These are phyloP conservation scores for Globisporangium irregulare DNA, from an alignment of 352 stramenopile genomes.

Conservation along the genomic window DNA sequence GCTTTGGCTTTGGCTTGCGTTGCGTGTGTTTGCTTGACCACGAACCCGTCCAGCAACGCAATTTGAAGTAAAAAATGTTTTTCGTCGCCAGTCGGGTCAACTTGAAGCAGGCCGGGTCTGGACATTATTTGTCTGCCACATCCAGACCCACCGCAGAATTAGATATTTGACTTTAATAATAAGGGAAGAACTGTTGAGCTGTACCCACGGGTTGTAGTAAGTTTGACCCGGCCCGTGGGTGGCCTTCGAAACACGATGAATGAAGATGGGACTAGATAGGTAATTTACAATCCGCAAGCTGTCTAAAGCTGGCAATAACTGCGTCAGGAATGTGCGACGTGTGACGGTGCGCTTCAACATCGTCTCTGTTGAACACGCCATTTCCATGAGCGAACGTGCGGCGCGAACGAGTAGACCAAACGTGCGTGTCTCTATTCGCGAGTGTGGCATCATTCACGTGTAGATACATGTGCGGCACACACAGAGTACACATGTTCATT, in stretches of 20 bases:
- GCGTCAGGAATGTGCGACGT: neutral
- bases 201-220: neutral
- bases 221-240: neutral
- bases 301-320: neutral
- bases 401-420: neutral
- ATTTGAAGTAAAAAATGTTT: neutral
- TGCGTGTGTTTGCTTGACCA: neutral
- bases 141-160: neutral
- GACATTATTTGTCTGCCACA: neutral
- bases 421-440: neutral
- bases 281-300: neutral
- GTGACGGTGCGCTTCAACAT: neutral
- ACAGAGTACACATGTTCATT: neutral
- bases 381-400: neutral
- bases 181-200: neutral
- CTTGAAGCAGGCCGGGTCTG: neutral
- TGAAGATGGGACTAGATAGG: neutral
- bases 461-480: neutral
- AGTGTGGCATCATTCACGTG: neutral
- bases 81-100: neutral
- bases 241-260: neutral
- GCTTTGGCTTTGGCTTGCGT: neutral
- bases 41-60: neutral
- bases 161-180: neutral
- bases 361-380: neutral